A percentile compares a stretch with the other conserved stretches of the same genome.
phyloP scores from a whole-genome alignment of 139 green algal genomes.

The Marvania coccoides region DNA sequence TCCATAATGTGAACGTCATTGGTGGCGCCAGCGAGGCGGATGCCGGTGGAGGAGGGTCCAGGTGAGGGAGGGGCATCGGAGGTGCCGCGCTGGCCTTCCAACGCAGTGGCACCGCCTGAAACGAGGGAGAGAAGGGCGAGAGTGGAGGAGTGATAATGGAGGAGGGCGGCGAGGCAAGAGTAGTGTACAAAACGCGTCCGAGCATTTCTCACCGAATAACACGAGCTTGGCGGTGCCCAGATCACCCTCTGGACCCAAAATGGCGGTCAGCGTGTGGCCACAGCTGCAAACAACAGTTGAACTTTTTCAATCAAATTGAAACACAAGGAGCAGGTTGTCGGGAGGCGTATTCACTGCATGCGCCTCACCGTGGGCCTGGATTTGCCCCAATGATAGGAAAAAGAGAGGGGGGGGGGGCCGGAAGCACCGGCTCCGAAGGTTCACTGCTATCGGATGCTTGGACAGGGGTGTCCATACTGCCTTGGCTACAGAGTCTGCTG shows the following conservation, averaged over 20 bases:
- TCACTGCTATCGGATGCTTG: no score
- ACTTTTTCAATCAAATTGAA: background rate
- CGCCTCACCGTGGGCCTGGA: conserved; percentile 21
- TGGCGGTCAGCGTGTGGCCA: conserved; percentile 87
- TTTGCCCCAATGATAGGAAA: conserved; percentile 29
- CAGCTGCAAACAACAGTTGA: conserved; percentile 46
- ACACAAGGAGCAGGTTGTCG: background rate
- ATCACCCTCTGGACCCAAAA: conserved; percentile 64
- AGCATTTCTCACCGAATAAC: conserved; percentile 68
- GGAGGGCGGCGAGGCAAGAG: background rate
- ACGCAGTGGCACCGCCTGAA: conserved; percentile 80
- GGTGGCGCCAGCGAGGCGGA: conserved; percentile 83
- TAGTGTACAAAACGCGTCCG: background rate
- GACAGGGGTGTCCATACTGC: no score
- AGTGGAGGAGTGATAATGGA: background rate
- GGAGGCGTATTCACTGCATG: no score
- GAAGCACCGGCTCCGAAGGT: no score
- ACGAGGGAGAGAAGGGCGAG: background rate
- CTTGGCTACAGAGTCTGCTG: no score
- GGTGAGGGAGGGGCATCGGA: conserved; percentile 19
- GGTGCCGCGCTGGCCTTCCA: conserved; percentile 59
- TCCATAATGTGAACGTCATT: conserved; percentile 93
- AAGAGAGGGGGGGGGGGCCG: no score
- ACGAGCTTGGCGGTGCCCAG: conserved; percentile 66
- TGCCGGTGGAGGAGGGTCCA: conserved; percentile 35